Base-by-base conservation (phyloP, 2,329 filamentous ascomycete species). In the Penicillium sp. region DNA sequence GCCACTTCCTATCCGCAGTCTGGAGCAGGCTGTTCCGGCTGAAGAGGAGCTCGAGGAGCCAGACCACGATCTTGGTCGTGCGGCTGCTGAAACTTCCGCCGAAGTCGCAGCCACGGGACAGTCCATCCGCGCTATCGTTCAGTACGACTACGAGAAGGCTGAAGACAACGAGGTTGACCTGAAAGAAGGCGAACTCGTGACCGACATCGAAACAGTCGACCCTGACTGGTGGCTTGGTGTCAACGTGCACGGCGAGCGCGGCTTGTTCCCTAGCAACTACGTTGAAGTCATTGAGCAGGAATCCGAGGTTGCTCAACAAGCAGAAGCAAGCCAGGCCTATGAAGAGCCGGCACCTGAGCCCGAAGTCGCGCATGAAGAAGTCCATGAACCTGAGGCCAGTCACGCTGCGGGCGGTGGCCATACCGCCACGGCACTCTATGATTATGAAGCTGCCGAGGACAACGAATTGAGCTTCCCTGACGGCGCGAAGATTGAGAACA, bases 201-300 rank as follows among this genome's bases (percentile, higher is more conserved):
- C 83, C 23, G 88, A 96, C 69, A 96, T 99, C 66, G 91, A 97
- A 61, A 95, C 95, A 89, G 91, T 99, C 2, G 94, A 97, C 65
- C 89, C 95, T 52, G 93, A 99, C 70, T 99, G 94, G 94, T 99
- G 94, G 94, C 89, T 96, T 83, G 94, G 95, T 45, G 90, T 88
- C 63, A 99, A 97, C 77, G 77, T 82, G 21, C 81, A 80, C 60
- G 94, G 94, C 65, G 91, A 97, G 73, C 87, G 81, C 58, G 94
- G 94, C 48, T 80, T 99, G 35, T 97, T 99, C 81, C 94, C 94
- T 5, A 94, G 90, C 77, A 97, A 97, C 79, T 99, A 99, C 64
- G 93, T 99, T 53, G 91, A 96, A 71, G 73, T 96, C 21, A 80
- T 94, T 35, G 87, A 88, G 38, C 81, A 83, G 20, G 42, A 49